Conservation (phyloP, 176 grass and related monocot species). For the Dendrocalamus sinicus region DNA sequence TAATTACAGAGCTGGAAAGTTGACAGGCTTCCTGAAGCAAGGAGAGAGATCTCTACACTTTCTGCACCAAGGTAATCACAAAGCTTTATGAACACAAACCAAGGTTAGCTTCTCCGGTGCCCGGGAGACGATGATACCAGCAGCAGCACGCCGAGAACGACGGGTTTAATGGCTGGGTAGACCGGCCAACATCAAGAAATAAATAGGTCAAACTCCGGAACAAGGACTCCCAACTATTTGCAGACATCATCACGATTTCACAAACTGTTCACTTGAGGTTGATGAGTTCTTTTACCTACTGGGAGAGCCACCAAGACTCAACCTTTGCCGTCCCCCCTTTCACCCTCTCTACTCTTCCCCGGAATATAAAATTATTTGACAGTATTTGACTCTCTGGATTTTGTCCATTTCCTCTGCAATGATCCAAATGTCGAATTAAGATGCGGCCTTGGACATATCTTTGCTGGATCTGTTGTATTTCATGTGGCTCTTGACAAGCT, state of each 20-base stretch:
- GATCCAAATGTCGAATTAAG: conserved; percentile 38
- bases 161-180: background rate
- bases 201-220: conserved; percentile 27
- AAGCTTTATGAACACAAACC: conserved; percentile 40
- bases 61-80: conserved; percentile 34
- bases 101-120: conserved; percentile 31
- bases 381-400: background rate
- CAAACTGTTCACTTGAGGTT: conserved; percentile 8
- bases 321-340: background rate
- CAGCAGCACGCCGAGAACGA: conserved; percentile 6
- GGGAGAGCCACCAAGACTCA: background rate
- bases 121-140: background rate
- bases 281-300: background rate
- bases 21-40: conserved; percentile 46
- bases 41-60: conserved; percentile 28
- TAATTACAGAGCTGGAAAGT: conserved; percentile 29
- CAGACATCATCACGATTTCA: conserved; percentile 16
- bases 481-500: conserved; percentile 95
- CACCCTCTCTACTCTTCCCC: background rate
- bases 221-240: background rate
- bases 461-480: conserved; percentile 93
- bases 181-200: conserved; percentile 16
- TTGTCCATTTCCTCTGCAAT: background rate
- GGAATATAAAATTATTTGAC: conserved; percentile 31
- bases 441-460: conserved; percentile 60